phyloP scores from a whole-genome alignment of 306 rosid genomes.

The Cucurbita moschata region DNA sequence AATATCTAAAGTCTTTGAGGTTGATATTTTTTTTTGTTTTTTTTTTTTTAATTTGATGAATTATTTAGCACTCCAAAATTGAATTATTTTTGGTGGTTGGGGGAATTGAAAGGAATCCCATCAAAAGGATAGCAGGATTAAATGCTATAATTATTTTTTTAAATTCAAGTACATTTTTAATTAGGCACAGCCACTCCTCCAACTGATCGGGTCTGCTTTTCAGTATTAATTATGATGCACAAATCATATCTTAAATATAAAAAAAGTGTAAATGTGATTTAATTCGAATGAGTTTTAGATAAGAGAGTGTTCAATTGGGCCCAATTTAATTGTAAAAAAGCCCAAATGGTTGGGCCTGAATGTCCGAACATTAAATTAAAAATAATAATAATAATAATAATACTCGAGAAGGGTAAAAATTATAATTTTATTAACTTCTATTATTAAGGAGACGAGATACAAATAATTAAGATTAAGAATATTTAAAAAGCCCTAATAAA shows the following conservation, averaged over 20 bases:
- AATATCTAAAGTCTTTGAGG: neutral
- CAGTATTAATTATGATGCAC: neutral
- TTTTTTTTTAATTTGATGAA: neutral
- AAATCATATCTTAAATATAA: neutral
- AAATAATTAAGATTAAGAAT: neutral
- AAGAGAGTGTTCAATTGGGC: neutral
- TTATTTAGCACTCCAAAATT: neutral
- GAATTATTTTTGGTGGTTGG: neutral
- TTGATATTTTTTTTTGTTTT: neutral
- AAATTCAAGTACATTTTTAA: too few relatives aligned
- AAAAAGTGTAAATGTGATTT: too few relatives aligned
- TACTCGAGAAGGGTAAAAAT: neutral
- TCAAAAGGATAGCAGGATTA: neutral
- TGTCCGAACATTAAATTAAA: too few relatives aligned
- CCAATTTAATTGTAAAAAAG: neutral
- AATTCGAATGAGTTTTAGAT: too few relatives aligned
- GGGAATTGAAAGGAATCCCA: neutral
- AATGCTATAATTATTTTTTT: neutral
- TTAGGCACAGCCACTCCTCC: neutral
- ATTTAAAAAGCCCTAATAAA: neutral
- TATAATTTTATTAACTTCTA: neutral
- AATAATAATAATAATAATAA: too few relatives aligned
- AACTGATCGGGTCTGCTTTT: too few relatives aligned
- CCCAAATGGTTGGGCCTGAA: neutral
- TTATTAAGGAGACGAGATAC: neutral